Conservation (phyloP, 2,329 filamentous ascomycete species). For the Aspergillus phoenicis region DNA sequence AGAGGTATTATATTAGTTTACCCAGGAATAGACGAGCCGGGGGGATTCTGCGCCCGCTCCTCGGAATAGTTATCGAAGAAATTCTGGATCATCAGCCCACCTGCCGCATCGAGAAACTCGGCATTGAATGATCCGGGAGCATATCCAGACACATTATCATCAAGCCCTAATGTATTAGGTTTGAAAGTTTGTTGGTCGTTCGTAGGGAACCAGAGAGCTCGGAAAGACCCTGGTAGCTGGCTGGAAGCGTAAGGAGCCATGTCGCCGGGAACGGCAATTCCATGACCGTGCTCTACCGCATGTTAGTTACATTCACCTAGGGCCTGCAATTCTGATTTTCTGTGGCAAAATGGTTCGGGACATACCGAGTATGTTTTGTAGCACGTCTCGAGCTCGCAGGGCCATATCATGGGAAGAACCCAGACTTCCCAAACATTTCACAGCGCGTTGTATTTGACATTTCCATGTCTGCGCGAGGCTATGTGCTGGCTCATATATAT, state of each 20-base stretch:
- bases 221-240: conserved; percentile 9
- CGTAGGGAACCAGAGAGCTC: conserved; percentile 14
- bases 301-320: not conserved
- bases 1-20: not conserved
- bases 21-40: not conserved
- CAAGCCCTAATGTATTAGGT: conserved; percentile 15
- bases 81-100: conserved; percentile 24
- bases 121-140: conserved; percentile 23
- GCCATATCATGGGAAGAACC: conserved; percentile 26
- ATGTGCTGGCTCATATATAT: conserved; percentile 24
- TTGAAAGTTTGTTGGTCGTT: conserved; percentile 15
- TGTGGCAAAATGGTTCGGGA: not conserved
- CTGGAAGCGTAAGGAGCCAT: conserved; percentile 12
- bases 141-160: conserved; percentile 16
- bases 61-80: conserved; percentile 17
- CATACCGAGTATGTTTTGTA: conserved; percentile 23
- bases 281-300: conserved; percentile 10
- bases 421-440: conserved; percentile 21
- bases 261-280: not conserved
- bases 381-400: conserved; percentile 20
- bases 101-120: conserved; percentile 23
- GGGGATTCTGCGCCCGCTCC: conserved; percentile 3
- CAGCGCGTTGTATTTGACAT: conserved; percentile 20
- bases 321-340: not conserved
- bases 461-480: conserved; percentile 19